Evolutionary conservation across 2,329 filamentous ascomycete genomes (phyloP).

Genomic region (Diatrype stigma): DNA sequence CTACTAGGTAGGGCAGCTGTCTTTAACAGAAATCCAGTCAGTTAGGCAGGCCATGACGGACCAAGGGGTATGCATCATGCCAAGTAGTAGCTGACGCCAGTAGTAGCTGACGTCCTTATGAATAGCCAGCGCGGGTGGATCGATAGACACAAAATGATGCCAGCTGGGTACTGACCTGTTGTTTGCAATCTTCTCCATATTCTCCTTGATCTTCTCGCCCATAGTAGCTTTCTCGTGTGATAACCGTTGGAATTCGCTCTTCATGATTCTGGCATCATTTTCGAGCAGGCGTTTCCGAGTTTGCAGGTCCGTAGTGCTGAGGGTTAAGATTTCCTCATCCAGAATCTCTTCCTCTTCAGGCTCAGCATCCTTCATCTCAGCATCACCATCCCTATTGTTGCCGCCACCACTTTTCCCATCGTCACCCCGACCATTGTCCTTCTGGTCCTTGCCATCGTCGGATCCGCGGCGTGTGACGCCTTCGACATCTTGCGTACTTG

Average conservation of each 20-base stretch:
- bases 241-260: slow-evolving; percentile 90
- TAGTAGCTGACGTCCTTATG: too few species aligned
- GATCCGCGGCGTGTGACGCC: slow-evolving; percentile 22
- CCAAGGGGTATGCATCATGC: too few species aligned
- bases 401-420: slow-evolving; percentile 50
- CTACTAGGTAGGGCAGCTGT: slow-evolving; percentile 96
- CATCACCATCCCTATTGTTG: slow-evolving; percentile 66
- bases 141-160: background rate
- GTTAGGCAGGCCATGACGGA: background rate
- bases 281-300: slow-evolving; percentile 88
- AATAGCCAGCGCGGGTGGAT: background rate
- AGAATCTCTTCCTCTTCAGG: slow-evolving; percentile 73
- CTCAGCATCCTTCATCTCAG: slow-evolving; percentile 85
- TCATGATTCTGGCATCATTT: slow-evolving; percentile 98
- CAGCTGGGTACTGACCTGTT: slow-evolving; percentile 65
- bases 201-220: slow-evolving; percentile 99
- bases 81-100: too few species aligned
- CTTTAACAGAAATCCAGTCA: slow-evolving; percentile 41
- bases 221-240: slow-evolving; percentile 94
- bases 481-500: slow-evolving; percentile 24
- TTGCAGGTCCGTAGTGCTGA: slow-evolving; percentile 91
- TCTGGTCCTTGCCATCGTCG: slow-evolving; percentile 45
- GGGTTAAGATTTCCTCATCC: slow-evolving; percentile 87
- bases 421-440: slow-evolving; percentile 48
- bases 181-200: slow-evolving; percentile 97